Percentiles rank a stretch among this genome's conserved stretches.
Evolutionary conservation across 2,329 filamentous ascomycete genomes (phyloP).

Genomic region (Aspergillus felis): DNA sequence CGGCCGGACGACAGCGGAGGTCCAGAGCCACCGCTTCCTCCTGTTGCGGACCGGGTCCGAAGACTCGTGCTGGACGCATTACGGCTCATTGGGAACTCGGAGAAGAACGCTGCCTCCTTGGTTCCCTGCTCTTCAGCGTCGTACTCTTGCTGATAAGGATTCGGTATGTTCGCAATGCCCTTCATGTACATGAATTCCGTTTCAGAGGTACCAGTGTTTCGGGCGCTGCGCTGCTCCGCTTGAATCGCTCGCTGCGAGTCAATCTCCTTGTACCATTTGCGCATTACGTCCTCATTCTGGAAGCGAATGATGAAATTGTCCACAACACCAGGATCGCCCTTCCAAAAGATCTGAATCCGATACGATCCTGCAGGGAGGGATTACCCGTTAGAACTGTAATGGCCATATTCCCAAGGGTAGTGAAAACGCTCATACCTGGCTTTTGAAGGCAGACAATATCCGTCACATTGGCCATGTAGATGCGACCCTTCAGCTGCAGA

Average conservation of each 20-base stretch:
- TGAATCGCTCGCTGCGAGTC: slow-evolving; percentile 65
- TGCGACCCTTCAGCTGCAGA: slow-evolving; percentile 89
- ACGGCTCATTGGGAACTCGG: slow-evolving; percentile 55
- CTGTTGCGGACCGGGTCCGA: slow-evolving; percentile 71
- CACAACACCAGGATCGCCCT: slow-evolving; percentile 88
- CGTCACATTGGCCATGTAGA: slow-evolving; percentile 99
- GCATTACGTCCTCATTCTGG: slow-evolving; percentile 84
- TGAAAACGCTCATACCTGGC: slow-evolving; percentile 59
- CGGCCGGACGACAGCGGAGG: slow-evolving; percentile 43
- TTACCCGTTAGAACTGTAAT: not conserved
- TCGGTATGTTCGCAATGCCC: slow-evolving; percentile 65
- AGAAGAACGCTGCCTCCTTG: slow-evolving; percentile 36
- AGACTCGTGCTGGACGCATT: slow-evolving; percentile 73
- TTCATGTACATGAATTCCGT: slow-evolving; percentile 80
- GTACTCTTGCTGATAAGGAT: slow-evolving; percentile 70
- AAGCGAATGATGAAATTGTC: slow-evolving; percentile 97
- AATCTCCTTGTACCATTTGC: slow-evolving; percentile 81
- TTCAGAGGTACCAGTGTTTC: slow-evolving; percentile 52
- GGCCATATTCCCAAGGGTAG: not conserved
- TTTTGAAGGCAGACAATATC: slow-evolving; percentile 85
- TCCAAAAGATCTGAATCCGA: slow-evolving; percentile 98
- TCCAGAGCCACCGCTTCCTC: slow-evolving; percentile 47
- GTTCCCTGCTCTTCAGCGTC: slow-evolving; percentile 50
- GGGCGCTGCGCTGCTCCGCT: slow-evolving; percentile 51
- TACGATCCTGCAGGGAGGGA: slow-evolving; percentile 64